These are phyloP conservation scores for Mucor piriformis DNA, from an alignment of 371 early-diverging fungal genomes.

Conservation along the genomic window DNA sequence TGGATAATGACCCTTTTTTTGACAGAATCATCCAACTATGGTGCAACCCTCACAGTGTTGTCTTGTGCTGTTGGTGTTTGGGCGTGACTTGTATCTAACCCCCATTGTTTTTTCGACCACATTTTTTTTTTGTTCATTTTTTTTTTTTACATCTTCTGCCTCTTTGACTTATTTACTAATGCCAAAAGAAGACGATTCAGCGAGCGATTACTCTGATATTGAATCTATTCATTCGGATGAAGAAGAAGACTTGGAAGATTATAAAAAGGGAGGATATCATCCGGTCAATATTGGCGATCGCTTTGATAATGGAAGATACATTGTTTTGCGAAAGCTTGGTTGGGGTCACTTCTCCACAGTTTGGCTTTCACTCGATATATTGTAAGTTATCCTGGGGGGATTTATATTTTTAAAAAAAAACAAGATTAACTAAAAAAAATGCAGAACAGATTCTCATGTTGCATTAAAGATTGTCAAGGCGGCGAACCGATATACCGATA, in stretches of 20 bases:
- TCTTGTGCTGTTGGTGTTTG: not conserved
- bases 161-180: not conserved
- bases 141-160: not conserved
- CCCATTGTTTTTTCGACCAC: not conserved
- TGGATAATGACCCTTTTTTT: no score
- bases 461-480: slow-evolving; percentile 97
- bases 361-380: slow-evolving; percentile 86
- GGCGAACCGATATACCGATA: slow-evolving; percentile 92
- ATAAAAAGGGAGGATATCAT: slow-evolving; percentile 93
- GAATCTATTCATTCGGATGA: slow-evolving; percentile 56
- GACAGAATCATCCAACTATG: no score
- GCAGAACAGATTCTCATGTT: slow-evolving; percentile 82
- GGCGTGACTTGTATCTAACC: not conserved
- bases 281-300: slow-evolving; percentile 84
- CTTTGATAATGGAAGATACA: slow-evolving; percentile 82
- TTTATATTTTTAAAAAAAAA: not conserved
- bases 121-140: not conserved
- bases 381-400: no score
- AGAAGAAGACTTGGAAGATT: slow-evolving; percentile 91
- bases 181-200: slow-evolving; percentile 23
- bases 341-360: slow-evolving; percentile 99
- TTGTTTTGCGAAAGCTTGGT: slow-evolving; percentile 88
- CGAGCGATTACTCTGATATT: slow-evolving; percentile 29
- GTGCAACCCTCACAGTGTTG: no score
- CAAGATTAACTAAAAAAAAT: no score